Percentiles rank a stretch among this genome's conserved stretches.
Conservation (phyloP, 1,284 basidiomycete genomes). For the Hymenochaete sp. region DNA sequence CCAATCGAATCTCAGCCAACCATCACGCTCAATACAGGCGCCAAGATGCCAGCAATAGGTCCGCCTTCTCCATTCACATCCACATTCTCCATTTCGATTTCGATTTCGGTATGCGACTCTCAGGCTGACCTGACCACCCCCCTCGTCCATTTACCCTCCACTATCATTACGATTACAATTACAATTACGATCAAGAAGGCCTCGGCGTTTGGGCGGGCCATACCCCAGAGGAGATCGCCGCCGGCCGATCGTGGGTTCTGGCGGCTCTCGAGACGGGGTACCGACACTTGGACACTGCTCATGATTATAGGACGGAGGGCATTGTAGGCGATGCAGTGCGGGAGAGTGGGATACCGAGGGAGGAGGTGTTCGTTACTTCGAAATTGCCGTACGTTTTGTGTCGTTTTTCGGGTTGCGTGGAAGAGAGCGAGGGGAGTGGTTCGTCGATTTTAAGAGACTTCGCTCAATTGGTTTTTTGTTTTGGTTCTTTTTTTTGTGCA, state of each 20-base stretch:
- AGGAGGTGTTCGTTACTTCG: conserved; percentile 35
- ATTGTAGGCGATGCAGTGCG: conserved; percentile 33
- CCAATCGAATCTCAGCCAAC: too few relatives aligned
- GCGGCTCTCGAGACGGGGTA: conserved; percentile 22
- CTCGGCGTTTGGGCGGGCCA: conserved; percentile 20
- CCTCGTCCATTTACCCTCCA: too few relatives aligned
- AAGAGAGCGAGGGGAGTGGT: too few relatives aligned
- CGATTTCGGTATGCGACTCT: too few relatives aligned
- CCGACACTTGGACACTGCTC: conserved; percentile 23
- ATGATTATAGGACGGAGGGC: conserved; percentile 27
- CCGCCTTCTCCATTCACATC: too few relatives aligned
- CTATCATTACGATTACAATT: background rate
- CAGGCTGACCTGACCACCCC: too few relatives aligned
- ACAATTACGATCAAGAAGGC: conserved; percentile 11
- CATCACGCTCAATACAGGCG: conserved; percentile 18
- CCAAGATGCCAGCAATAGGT: conserved; percentile 20
- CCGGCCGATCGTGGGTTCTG: conserved; percentile 19
- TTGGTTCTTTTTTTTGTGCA: conserved; percentile 3
- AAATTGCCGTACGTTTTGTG: conserved; percentile 34
- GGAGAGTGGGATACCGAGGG: conserved; percentile 28
- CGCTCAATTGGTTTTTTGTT: too few relatives aligned
- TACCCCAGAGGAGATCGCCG: conserved; percentile 16
- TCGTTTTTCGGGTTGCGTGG: too few relatives aligned
- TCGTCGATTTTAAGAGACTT: too few relatives aligned
- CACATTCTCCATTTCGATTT: too few relatives aligned